These are phyloP conservation scores for Desmodesmus armatus DNA, from an alignment of 139 green algal genomes.

Conservation along the genomic window DNA sequence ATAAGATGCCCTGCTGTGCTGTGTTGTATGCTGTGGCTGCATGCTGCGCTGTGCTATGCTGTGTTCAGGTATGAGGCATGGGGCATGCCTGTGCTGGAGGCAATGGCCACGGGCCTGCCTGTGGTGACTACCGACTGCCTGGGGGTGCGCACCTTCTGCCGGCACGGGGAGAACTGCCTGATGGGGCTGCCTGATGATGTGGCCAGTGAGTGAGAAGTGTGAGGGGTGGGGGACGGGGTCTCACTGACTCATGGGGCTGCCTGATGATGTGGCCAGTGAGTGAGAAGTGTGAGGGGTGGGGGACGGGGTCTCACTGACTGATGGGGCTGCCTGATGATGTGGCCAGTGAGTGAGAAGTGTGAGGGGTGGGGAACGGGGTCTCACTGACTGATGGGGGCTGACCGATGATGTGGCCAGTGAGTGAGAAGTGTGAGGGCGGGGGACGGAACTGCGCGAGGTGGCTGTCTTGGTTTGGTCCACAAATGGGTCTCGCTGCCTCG, in stretches of 20 bases:
- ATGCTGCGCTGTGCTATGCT: constrained; percentile 9
- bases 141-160: constrained; percentile 68
- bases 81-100: constrained; percentile 85
- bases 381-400: neutral
- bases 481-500: neutral
- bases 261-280: neutral
- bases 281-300: neutral
- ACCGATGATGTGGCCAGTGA: neutral
- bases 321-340: neutral
- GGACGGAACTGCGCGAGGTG: too few relatives aligned
- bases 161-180: constrained; percentile 66
- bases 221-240: neutral
- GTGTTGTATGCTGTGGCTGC: constrained; percentile 7
- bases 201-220: constrained; percentile 6
- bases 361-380: neutral
- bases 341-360: neutral
- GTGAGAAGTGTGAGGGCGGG: neutral
- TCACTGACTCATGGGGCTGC: neutral
- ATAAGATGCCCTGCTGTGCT: too few relatives aligned
- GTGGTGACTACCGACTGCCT: constrained; percentile 71
- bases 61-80: constrained; percentile 74
- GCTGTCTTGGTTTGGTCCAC: too few relatives aligned
- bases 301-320: neutral
- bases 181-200: constrained; percentile 59
- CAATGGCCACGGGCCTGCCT: constrained; percentile 73